Base-by-base conservation (phyloP, 2,329 filamentous ascomycete species). In the Apiospora sp. region DNA sequence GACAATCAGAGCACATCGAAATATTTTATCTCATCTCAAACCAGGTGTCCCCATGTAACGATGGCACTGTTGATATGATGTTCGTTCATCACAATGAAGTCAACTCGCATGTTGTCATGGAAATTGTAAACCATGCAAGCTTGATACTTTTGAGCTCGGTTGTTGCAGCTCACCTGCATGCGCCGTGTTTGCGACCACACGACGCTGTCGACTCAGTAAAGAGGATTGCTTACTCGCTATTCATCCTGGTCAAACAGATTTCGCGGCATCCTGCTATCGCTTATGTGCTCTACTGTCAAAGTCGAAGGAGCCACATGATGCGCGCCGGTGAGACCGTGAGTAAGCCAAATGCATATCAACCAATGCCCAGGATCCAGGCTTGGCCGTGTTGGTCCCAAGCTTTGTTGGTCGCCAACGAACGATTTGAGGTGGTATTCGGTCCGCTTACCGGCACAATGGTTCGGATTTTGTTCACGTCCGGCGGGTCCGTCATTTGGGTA, bases 381-480 rank as follows among this genome's bases (percentile, higher is more conserved):
- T 67, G 27, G 13, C 43, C 24, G 34, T 16, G 34, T 43, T 10
- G 34, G n/a, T 27, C 16, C 37, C 54, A 37, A 61, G 16, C 30
- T 61, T 61, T 34, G 54, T 19, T 61, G 54, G 54, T 61, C 54
- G 54, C 54, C 16, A 37, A 58, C 54, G 54, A 61, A 58, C 51
- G 51, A 22, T 61, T 37, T 30, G 54, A 61, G 3, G 12, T 24
- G 34, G 58, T 10, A 64, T 41, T 64, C 58, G 58, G 58, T 14
- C 58, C 58, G 58, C 58, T 64, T 64, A 64, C 58, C 58, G 34
- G 58, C 58, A 64, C 58, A 12, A 37, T n/a, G 58, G 58, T n/a
- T 64, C 34, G 34, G 30, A 64, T 64, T 64, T 14, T 64, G 58
- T 64, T 64, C 34, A 22, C 58, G 58, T 14, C 34, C 34, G 58